Base-by-base conservation (phyloP, 192 early-diverging fungal genomes). In the Coemansia sp. region DNA sequence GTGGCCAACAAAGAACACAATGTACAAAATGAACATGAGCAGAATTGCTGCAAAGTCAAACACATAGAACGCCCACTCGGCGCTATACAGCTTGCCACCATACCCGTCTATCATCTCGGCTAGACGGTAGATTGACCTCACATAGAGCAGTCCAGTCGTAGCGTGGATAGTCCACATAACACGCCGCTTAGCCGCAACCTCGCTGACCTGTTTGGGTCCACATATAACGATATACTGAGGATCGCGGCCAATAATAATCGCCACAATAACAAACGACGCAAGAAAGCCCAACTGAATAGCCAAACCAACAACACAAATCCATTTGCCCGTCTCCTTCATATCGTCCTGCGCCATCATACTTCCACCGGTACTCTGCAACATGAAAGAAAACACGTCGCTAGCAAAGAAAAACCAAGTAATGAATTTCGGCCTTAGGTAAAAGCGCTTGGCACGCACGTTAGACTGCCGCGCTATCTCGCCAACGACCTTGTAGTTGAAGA, bases 371-470 rank as follows among this genome's bases (percentile, higher is more conserved):
- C 73, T 71, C 50, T 85, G 85, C 55, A 86, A 41, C n/a, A 80
- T 34, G 46, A 86, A 81, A 1, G 83, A 74, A 27, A 85, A 70
- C 12, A 86, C 73, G 62, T 86, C 85, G 73, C 82, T 85, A 18
- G 66, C 31, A 62, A 86, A 86, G 47, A 86, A 85, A 15, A 86
- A 81, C 81, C 82, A 84, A 0, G 72, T 80, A 18, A 86, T 72
- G 39, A 86, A 86, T 5, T 62, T 53, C 7, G 78, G 79, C 3
- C 64, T 72, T 15, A 85, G 49, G 60, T 57, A 81, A 22, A 84
- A 84, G 3, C 12, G 41, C 6, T 55, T 60, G 0, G 38, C 36
- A 5, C 27, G 20, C 47, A 64, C 60, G 3, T 58, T 55, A 3
- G 74, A 81, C 11, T 27, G 44, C 12, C 70, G 68, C 12, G 75